These are phyloP conservation scores for Blumeria graminis DNA, from an alignment of 2,329 filamentous ascomycete genomes.

Conservation along the genomic window DNA sequence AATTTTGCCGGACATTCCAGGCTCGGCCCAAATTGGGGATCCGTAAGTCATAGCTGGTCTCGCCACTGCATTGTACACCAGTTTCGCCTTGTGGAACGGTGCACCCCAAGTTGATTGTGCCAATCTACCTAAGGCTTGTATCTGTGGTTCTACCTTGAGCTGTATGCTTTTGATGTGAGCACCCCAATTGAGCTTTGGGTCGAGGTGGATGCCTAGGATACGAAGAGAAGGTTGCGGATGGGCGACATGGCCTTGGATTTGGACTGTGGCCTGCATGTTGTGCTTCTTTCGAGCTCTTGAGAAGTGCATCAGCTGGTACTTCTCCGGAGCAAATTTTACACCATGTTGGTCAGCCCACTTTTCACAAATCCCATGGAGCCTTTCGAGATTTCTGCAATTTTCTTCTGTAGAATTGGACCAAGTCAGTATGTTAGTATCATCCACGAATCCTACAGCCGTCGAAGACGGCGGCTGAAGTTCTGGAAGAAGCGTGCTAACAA, in stretches of 20 bases:
- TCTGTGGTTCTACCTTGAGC: not conserved
- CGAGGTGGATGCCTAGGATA: not conserved
- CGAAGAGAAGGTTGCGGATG: not conserved
- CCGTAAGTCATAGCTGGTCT: not conserved
- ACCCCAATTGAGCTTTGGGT: not conserved
- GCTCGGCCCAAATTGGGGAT: not conserved
- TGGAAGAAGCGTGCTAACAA: not conserved
- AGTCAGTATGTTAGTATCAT: not conserved
- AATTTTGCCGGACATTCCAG: not conserved
- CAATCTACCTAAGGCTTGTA: not conserved
- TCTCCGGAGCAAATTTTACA: not conserved
- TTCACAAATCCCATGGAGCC: not conserved
- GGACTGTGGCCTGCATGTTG: not conserved
- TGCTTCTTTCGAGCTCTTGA: not conserved
- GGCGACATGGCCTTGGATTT: not conserved
- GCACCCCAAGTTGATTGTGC: not conserved
- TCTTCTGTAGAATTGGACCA: not conserved
- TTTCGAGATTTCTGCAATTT: not conserved
- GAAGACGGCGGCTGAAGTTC: not conserved
- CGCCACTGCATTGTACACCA: not conserved
- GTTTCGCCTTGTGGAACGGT: not conserved
- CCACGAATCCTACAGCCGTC: not conserved
- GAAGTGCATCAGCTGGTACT: not conserved
- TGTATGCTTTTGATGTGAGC: not conserved
- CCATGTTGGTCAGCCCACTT: not conserved